phyloP scores from a whole-genome alignment of 2,329 filamentous ascomycete genomes.

The Trichoderma sp. region DNA sequence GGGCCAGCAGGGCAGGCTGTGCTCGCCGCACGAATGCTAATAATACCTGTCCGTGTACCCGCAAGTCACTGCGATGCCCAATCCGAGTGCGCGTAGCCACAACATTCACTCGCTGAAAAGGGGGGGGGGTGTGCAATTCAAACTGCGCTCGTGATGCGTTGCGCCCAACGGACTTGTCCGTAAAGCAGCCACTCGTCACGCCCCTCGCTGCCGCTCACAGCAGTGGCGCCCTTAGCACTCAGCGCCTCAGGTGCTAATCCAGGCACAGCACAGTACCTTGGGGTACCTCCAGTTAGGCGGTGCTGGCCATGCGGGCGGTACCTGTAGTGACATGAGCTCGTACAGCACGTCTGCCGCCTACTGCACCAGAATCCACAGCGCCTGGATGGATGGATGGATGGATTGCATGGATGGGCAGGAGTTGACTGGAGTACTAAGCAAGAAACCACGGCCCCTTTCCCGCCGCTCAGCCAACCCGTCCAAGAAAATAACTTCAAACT shows the following conservation, averaged over 20 bases:
- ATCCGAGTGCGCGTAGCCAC: background rate
- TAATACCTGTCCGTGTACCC: slow-evolving; percentile 10
- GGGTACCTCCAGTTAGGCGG: background rate
- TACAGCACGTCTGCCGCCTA: no score
- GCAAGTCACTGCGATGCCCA: background rate
- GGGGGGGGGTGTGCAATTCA: slow-evolving; percentile 7
- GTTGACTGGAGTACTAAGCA: background rate
- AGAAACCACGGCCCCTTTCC: slow-evolving; percentile 17
- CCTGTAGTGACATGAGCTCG: background rate
- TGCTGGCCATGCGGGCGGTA: no score
- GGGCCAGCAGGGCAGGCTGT: slow-evolving; percentile 7
- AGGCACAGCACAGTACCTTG: background rate
- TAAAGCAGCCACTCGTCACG: background rate
- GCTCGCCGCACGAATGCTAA: slow-evolving; percentile 19
- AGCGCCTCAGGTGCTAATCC: background rate
- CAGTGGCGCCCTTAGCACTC: background rate
- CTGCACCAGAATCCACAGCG: no score
- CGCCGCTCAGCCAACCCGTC: background rate
- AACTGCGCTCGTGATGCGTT: background rate
- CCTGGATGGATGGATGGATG: no score
- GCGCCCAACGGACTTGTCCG: slow-evolving; percentile 16
- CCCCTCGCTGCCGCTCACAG: background rate
- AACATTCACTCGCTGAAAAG: background rate
- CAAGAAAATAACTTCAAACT: slow-evolving; percentile 3
- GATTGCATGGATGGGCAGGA: background rate